Evolutionary conservation across 495 filamentous ascomycete genomes (phyloP).

Genomic region (Jackrogersella minutella): DNA sequence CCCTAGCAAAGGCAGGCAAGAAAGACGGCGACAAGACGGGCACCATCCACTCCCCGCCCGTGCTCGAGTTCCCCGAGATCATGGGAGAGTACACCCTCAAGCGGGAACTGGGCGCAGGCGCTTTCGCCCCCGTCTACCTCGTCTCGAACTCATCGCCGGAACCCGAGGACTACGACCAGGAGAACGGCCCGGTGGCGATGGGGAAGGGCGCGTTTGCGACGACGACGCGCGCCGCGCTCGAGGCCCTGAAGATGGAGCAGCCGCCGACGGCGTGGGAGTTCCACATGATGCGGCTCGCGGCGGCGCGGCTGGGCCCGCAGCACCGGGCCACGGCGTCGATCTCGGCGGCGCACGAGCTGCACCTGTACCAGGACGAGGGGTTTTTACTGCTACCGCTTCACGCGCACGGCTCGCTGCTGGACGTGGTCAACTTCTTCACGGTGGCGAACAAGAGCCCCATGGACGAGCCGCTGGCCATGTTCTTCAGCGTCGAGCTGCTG

Average conservation of each 20-base stretch:
- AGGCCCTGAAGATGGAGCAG: slow-evolving; percentile 91
- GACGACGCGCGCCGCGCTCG: slow-evolving; percentile 62
- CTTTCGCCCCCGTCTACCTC: slow-evolving; percentile 94
- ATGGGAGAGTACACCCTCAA: slow-evolving; percentile 75
- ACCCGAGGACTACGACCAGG: slow-evolving; percentile 55
- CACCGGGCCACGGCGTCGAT: slow-evolving; percentile 76
- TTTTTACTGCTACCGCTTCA: slow-evolving; percentile 89
- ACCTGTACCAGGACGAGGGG: slow-evolving; percentile 82
- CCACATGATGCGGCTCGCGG: slow-evolving; percentile 87
- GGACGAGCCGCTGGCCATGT: slow-evolving; percentile 91
- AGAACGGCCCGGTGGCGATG: slow-evolving; percentile 59
- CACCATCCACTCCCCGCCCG: slow-evolving; percentile 63
- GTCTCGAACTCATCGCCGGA: slow-evolving; percentile 70
- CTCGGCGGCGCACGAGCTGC: slow-evolving; percentile 82
- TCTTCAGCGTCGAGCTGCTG: slow-evolving; percentile 90
- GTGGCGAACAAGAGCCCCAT: slow-evolving; percentile 74
- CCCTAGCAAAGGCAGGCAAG: slow-evolving; percentile 67
- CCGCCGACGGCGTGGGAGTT: slow-evolving; percentile 94
- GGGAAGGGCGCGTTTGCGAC: slow-evolving; percentile 56
- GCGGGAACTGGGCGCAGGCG: slow-evolving; percentile 89
- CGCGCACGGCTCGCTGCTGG: slow-evolving; percentile 89
- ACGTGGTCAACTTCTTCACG: slow-evolving; percentile 87
- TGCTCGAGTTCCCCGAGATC: slow-evolving; percentile 71
- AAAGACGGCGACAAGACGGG: slow-evolving; percentile 66
- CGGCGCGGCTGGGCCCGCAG: slow-evolving; percentile 72